Conservation (phyloP, 371 early-diverging fungal species). For the Globomyces sp. region DNA sequence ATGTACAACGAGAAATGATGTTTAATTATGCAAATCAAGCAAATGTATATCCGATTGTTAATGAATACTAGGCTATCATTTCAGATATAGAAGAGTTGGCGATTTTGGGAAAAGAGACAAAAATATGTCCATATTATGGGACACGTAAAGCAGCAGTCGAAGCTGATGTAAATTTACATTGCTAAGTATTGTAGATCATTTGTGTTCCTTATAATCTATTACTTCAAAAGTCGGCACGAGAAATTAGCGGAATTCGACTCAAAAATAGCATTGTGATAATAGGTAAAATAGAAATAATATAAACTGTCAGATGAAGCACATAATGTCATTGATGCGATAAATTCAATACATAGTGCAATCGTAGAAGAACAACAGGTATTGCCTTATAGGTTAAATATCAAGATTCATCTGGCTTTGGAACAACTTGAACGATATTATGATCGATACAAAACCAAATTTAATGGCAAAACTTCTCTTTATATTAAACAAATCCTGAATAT, state of each 20-base stretch:
- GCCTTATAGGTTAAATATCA: conserved; percentile 13
- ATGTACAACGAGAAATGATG: conserved; percentile 2
- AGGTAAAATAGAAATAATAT: conserved; percentile 24
- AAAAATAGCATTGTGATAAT: conserved; percentile 75
- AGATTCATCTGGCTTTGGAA: neutral
- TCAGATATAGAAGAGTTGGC: conserved; percentile 88
- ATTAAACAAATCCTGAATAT: conserved; percentile 64
- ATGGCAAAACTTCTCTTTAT: conserved; percentile 72
- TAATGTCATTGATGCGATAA: conserved; percentile 57
- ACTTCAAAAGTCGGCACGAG: conserved; percentile 69
- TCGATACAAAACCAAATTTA: conserved; percentile 66
- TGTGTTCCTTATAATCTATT: conserved; percentile 86
- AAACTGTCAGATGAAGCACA: conserved; percentile 78
- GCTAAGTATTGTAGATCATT: conserved; percentile 54
- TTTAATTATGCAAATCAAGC: neutral
- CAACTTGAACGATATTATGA: conserved; percentile 64
- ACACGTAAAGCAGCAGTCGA: conserved; percentile 59
- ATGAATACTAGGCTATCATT: conserved; percentile 42
- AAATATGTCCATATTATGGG: conserved; percentile 91
- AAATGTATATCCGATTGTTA: neutral
- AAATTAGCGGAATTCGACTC: conserved; percentile 72
- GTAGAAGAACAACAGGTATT: conserved; percentile 23
- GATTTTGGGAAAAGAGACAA: conserved; percentile 56
- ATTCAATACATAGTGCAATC: conserved; percentile 30
- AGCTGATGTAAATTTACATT: conserved; percentile 51